Evolutionary conservation across 2,329 filamentous ascomycete species (phyloP).

Genomic region (Lecanicillium sp.): DNA sequence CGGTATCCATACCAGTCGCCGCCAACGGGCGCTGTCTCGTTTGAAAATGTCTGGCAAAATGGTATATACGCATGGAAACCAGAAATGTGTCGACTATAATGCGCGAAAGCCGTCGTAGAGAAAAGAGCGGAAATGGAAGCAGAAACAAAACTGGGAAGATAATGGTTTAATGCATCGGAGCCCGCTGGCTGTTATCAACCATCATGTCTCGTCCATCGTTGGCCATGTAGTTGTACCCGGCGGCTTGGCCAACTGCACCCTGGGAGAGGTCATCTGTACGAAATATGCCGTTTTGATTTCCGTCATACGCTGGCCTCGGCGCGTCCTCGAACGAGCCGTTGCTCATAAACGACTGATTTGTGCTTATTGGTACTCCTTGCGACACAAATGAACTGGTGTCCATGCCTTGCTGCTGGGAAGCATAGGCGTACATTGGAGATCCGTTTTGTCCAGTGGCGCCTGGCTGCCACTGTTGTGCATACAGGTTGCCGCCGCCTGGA

Average conservation of each 20-base stretch:
- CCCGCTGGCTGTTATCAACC: slow-evolving; percentile 21
- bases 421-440: slow-evolving; percentile 37
- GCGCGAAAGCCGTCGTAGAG: too few relatives aligned
- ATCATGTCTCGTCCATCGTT: slow-evolving; percentile 22
- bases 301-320: slow-evolving; percentile 23
- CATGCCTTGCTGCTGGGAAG: slow-evolving; percentile 26
- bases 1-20: too few relatives aligned
- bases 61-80: too few relatives aligned
- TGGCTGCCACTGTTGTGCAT: slow-evolving; percentile 36
- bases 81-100: too few relatives aligned
- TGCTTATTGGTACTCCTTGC: slow-evolving; percentile 21
- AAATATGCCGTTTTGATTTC: slow-evolving; percentile 22
- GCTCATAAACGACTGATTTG: slow-evolving; percentile 24
- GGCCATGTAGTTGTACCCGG: slow-evolving; percentile 26
- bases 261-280: slow-evolving; percentile 22
- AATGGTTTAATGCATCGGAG: slow-evolving; percentile 15
- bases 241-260: slow-evolving; percentile 18
- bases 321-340: slow-evolving; percentile 21
- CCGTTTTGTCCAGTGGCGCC: slow-evolving; percentile 31
- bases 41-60: too few relatives aligned
- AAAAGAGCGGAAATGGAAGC: too few relatives aligned
- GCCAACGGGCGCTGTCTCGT: too few relatives aligned
- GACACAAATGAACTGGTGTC: slow-evolving; percentile 22
- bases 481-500: slow-evolving; percentile 29
- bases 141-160: too few relatives aligned